A percentile compares a stretch with the other conserved stretches of the same genome.
Conservation (phyloP, 208 protist genomes). For the Strigomonas oncopelti region DNA sequence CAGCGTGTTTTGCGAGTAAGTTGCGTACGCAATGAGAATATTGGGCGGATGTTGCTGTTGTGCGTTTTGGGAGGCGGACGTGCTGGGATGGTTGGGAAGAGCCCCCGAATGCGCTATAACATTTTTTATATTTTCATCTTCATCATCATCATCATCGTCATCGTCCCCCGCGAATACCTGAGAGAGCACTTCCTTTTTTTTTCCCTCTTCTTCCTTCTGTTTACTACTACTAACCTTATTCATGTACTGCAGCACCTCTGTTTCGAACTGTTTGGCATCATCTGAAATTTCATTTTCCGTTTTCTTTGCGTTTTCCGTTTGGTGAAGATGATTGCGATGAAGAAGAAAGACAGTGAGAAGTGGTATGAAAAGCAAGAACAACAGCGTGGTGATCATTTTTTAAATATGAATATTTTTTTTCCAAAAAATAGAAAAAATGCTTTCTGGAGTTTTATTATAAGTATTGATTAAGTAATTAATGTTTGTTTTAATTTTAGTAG, state of each 20-base stretch:
- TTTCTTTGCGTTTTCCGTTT: constrained; percentile 2
- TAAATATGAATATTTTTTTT: constrained; percentile 4
- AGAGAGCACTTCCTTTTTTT: not conserved
- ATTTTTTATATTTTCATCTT: constrained; percentile 5
- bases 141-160: not conserved
- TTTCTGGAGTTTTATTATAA: not conserved
- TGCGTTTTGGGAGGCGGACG: not conserved
- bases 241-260: not conserved
- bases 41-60: constrained; percentile 5
- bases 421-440: not conserved
- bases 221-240: not conserved
- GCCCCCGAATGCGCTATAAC: not conserved
- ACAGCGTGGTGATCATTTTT: not conserved
- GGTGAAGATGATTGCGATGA: not conserved
- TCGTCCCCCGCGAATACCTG: not conserved
- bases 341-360: not conserved
- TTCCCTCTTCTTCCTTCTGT: not conserved
- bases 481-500: not conserved
- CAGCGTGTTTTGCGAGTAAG: constrained; percentile 30
- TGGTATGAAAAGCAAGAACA: constrained; percentile 1
- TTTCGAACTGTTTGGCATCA: not conserved
- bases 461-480: not conserved
- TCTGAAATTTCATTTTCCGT: not conserved
- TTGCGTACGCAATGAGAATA: constrained; percentile 58
- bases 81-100: no score